A percentile compares a stretch with the other conserved stretches of the same genome.
Evolutionary conservation across 257 asterid species (phyloP).

Genomic region (Solanum gracilifrons): DNA sequence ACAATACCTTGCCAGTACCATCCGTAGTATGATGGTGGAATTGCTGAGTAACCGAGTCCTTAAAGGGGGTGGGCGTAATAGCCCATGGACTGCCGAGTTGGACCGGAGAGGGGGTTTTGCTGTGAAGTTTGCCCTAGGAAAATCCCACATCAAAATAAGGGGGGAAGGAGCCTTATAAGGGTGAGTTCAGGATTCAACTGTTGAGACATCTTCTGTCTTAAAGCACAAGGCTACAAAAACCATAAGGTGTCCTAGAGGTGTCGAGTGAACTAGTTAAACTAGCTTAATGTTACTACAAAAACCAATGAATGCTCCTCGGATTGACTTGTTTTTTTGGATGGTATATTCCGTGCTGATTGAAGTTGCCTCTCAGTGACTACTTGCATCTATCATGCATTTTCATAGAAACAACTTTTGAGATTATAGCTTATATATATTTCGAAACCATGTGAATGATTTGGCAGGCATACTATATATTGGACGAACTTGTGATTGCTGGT

Average conservation of each 20-base stretch:
- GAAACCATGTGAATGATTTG: background rate
- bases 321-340: background rate
- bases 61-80: background rate
- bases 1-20: background rate
- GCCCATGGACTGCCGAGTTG: background rate
- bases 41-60: background rate
- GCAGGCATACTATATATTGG: slow-evolving; percentile 92
- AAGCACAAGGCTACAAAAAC: background rate
- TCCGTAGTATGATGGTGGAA: background rate
- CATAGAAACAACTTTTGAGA: background rate
- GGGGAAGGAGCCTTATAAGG: background rate
- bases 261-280: background rate
- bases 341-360: background rate
- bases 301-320: background rate
- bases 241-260: background rate
- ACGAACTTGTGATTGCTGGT: slow-evolving; percentile 90
- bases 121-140: background rate
- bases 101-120: background rate
- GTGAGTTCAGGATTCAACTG: background rate
- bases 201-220: background rate
- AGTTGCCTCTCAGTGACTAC: background rate
- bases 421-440: background rate
- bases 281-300: background rate
- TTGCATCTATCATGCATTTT: background rate
- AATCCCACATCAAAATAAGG: background rate